A percentile compares a stretch with the other conserved stretches of the same genome.
phyloP scores from a whole-genome alignment of 2,329 filamentous ascomycete genomes.

The Sphaerulina populicola region DNA sequence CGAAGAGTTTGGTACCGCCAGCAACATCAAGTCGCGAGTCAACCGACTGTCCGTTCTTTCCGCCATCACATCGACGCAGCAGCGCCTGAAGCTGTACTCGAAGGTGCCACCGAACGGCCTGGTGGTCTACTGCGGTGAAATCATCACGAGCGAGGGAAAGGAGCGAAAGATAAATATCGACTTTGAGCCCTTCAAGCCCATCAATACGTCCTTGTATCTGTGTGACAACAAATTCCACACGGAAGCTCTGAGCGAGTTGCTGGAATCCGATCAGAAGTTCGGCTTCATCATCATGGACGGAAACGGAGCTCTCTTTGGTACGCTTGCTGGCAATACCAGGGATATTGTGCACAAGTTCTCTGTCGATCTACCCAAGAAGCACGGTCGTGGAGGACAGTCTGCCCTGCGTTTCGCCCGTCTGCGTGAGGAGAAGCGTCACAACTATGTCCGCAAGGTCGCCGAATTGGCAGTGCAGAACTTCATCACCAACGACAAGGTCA shows the following conservation, averaged over 20 bases:
- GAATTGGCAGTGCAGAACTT: conserved; percentile 98
- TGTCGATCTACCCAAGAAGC: conserved; percentile 98
- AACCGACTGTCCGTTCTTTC: conserved; percentile 97
- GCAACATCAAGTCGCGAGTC: conserved; percentile 99
- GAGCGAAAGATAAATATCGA: conserved; percentile 99
- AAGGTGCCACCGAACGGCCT: conserved; percentile 97
- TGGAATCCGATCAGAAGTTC: conserved; percentile 98
- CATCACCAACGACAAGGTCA: conserved; percentile 96
- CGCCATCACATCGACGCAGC: conserved; percentile 97
- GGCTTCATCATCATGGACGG: conserved; percentile 99
- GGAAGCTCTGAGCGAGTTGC: conserved; percentile 88
- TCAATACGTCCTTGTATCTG: conserved; percentile 98
- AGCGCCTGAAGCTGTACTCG: conserved; percentile 97
- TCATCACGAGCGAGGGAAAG: conserved; percentile 95
- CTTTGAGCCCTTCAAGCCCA: conserved; percentile 99
- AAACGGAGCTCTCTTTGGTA: conserved; percentile 95
- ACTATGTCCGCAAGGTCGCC: conserved; percentile 98
- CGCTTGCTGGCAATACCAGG: conserved; percentile 91
- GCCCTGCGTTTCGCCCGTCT: conserved; percentile 98
- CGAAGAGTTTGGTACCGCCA: conserved; percentile 81
- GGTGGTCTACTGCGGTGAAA: conserved; percentile 99
- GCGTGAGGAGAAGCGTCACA: conserved; percentile 98
- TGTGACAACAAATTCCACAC: conserved; percentile 99
- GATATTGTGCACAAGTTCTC: conserved; percentile 97
- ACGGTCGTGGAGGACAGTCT: conserved; percentile 99